Conservation (phyloP, 352 stramenopile species). For the Hyphochytrium catenoides region DNA sequence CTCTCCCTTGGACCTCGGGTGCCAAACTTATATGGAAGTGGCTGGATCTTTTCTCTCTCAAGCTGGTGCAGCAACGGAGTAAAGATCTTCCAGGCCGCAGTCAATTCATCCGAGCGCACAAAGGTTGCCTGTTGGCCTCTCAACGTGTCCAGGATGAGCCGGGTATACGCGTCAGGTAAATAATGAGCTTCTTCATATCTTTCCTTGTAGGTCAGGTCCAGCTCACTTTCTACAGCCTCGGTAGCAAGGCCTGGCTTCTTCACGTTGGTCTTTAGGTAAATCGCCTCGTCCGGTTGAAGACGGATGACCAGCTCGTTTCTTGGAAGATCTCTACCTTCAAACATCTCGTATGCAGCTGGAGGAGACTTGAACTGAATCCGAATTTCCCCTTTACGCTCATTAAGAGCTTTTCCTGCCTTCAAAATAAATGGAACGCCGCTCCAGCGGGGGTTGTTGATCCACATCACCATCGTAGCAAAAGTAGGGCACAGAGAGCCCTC, state of each 20-base stretch:
- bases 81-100: constrained; percentile 90
- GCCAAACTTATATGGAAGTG: constrained; percentile 76
- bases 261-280: constrained; percentile 93
- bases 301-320: constrained; percentile 89
- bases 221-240: constrained; percentile 73
- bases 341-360: constrained; percentile 63
- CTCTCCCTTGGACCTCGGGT: constrained; percentile 72
- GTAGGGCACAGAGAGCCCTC: constrained; percentile 76
- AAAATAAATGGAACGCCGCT: constrained; percentile 96
- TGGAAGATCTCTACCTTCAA: constrained; percentile 56
- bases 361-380: constrained; percentile 87
- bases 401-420: constrained; percentile 92
- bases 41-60: constrained; percentile 65
- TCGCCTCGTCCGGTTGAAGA: constrained; percentile 82
- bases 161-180: constrained; percentile 92
- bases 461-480: constrained; percentile 66
- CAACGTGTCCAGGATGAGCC: constrained; percentile 90
- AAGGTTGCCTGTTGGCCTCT: constrained; percentile 84
- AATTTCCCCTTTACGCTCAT: constrained; percentile 92
- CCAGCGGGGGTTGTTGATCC: constrained; percentile 85
- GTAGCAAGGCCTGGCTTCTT: constrained; percentile 78
- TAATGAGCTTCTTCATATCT: constrained; percentile 48
- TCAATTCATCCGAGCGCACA: constrained; percentile 88
- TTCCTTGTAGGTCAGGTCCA: constrained; percentile 86
- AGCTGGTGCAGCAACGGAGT: constrained; percentile 90